phyloP scores from a whole-genome alignment of 2,329 filamentous ascomycete species.

The Annulohypoxylon truncatum region DNA sequence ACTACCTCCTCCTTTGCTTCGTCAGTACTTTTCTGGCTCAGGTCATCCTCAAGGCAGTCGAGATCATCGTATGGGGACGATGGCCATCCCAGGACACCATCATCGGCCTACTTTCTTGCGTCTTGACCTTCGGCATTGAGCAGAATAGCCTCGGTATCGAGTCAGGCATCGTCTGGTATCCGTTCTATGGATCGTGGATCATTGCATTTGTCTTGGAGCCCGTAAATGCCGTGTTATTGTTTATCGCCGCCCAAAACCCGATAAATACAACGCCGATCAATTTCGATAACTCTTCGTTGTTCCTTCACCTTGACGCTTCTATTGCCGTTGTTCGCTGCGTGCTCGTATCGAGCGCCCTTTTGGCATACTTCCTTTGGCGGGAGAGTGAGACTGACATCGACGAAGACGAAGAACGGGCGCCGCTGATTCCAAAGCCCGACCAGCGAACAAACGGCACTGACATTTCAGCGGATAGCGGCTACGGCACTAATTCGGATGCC shows the following conservation, averaged over 20 bases:
- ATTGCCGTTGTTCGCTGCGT: constrained; percentile 51
- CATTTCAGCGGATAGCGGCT: constrained; percentile 51
- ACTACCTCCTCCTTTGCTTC: constrained; percentile 57
- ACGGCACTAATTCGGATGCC: constrained; percentile 57
- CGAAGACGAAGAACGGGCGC: constrained; percentile 66
- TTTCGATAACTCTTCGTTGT: constrained; percentile 30
- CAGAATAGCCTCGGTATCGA: constrained; percentile 65
- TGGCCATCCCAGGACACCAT: constrained; percentile 61
- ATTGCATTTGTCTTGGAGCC: constrained; percentile 69
- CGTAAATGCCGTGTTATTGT: constrained; percentile 55
- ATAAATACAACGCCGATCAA: constrained; percentile 18
- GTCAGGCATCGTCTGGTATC: constrained; percentile 67
- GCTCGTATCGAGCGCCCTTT: constrained; percentile 45
- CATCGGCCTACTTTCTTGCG: constrained; percentile 70
- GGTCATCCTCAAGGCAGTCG: constrained; percentile 54
- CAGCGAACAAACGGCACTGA: constrained; percentile 45
- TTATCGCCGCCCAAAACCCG: constrained; percentile 42
- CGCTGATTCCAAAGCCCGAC: constrained; percentile 63
- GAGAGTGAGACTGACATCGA: constrained; percentile 39
- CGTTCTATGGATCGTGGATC: constrained; percentile 71
- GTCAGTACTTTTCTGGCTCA: constrained; percentile 62
- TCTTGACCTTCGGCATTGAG: constrained; percentile 72
- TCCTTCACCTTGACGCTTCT: constrained; percentile 47
- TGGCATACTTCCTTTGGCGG: constrained; percentile 46
- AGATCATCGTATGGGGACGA: constrained; percentile 50